A percentile compares a stretch with the other conserved stretches of the same genome.
Conservation (phyloP, 768 basidiomycete genomes). For the Termitomyces sp. region DNA sequence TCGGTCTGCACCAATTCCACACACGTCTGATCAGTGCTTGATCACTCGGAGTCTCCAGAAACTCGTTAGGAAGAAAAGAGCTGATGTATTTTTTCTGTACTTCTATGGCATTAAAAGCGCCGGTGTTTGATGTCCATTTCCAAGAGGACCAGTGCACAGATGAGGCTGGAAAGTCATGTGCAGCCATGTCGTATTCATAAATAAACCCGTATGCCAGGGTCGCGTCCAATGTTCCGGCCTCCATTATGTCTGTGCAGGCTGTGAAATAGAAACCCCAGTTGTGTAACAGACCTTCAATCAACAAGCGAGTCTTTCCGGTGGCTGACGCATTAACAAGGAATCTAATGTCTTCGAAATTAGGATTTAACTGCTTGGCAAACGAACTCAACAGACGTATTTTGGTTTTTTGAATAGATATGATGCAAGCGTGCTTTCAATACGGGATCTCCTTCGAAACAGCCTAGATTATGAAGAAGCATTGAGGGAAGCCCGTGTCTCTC, state of each 20-base stretch:
- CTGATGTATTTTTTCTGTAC: background rate
- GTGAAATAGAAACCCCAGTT: constrained; percentile 8
- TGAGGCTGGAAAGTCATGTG: background rate
- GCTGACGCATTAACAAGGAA: background rate
- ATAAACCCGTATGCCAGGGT: background rate
- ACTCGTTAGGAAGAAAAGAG: background rate
- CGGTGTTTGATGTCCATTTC: background rate
- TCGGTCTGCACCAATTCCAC: constrained; percentile 2
- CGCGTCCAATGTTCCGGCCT: background rate
- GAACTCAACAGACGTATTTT: background rate
- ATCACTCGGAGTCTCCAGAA: background rate
- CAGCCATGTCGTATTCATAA: background rate
- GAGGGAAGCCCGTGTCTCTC: background rate
- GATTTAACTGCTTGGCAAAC: too few relatives aligned
- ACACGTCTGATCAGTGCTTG: background rate
- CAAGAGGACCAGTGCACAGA: background rate
- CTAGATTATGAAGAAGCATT: background rate
- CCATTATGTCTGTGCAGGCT: background rate
- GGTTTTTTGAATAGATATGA: background rate
- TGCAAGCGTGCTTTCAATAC: background rate
- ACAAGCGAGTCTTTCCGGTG: constrained; percentile 2
- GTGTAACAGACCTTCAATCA: constrained; percentile 4
- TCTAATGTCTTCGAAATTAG: too few relatives aligned
- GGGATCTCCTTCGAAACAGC: background rate
- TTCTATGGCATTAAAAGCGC: background rate